These are phyloP conservation scores for Ogataea polymorpha DNA, from an alignment of 805 yeast genomes.

Conservation along the genomic window DNA sequence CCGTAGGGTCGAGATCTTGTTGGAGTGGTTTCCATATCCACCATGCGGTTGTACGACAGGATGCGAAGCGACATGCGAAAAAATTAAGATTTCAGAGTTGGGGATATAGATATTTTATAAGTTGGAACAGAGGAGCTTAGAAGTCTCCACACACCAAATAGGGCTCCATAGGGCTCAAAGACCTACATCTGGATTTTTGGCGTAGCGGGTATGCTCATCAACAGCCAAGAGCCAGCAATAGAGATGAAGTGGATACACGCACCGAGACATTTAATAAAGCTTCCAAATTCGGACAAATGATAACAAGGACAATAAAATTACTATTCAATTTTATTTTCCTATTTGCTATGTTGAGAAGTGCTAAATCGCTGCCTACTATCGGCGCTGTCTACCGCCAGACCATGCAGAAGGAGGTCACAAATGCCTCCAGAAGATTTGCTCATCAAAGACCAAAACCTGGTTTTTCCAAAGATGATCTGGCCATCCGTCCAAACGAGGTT, in stretches of 20 bases:
- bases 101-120: not conserved
- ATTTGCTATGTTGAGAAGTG: constrained; percentile 32
- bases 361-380: constrained; percentile 33
- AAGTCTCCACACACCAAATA: not conserved
- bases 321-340: not conserved
- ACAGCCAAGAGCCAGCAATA: too few relatives aligned
- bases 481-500: not conserved
- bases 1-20: constrained; percentile 30
- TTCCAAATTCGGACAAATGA: constrained; percentile 9
- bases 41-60: not conserved
- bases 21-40: not conserved
- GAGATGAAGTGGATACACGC: not conserved
- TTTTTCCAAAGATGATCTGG: constrained; percentile 9
- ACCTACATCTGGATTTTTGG: not conserved
- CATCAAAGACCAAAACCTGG: constrained; percentile 2
- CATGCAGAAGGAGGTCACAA: constrained; percentile 11
- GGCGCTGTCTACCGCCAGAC: constrained; percentile 29
- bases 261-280: not conserved
- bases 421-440: constrained; percentile 10
- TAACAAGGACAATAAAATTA: constrained; percentile 4
- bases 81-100: not conserved
- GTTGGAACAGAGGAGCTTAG: too few relatives aligned
- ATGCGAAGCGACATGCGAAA: constrained; percentile 4
- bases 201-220: too few relatives aligned
- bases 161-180: too few relatives aligned